Evolutionary conservation across 2,329 filamentous ascomycete species (phyloP).

Genomic region (Calonectria leucothoes): DNA sequence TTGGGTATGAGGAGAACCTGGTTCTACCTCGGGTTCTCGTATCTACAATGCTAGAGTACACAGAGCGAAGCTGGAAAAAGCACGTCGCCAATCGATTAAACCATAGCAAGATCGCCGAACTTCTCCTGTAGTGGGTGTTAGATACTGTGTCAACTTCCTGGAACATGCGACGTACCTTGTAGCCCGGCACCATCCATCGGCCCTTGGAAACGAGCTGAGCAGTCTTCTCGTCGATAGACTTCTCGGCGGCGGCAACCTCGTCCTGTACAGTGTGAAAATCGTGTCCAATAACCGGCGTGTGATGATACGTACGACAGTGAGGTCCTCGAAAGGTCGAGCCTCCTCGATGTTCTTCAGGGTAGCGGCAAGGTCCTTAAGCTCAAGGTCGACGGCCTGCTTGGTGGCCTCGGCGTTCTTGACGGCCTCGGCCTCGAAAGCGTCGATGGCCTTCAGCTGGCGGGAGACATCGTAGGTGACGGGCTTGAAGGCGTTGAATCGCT

Average conservation of each 20-base stretch:
- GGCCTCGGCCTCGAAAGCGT: slow-evolving; percentile 97
- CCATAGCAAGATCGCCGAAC: slow-evolving; percentile 95
- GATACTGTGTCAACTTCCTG: slow-evolving; percentile 36
- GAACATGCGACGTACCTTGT: slow-evolving; percentile 79
- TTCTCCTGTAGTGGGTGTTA: slow-evolving; percentile 81
- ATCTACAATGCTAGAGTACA: slow-evolving; percentile 81
- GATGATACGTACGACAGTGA: slow-evolving; percentile 86
- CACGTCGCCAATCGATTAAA: slow-evolving; percentile 71
- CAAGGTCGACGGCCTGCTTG: slow-evolving; percentile 94
- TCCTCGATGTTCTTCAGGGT: slow-evolving; percentile 98
- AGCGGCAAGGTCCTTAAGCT: slow-evolving; percentile 93
- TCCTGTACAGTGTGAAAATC: slow-evolving; percentile 69
- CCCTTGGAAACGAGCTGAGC: slow-evolving; percentile 95
- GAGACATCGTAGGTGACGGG: slow-evolving; percentile 90
- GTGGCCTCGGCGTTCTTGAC: slow-evolving; percentile 97
- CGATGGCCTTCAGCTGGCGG: slow-evolving; percentile 97
- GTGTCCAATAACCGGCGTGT: slow-evolving; percentile 5
- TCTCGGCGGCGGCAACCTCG: slow-evolving; percentile 92
- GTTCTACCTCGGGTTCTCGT: slow-evolving; percentile 56
- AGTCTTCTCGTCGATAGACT: slow-evolving; percentile 98
- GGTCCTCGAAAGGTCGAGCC: slow-evolving; percentile 93
- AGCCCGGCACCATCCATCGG: slow-evolving; percentile 97
- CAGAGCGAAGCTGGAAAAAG: slow-evolving; percentile 61
- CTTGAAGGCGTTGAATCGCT: slow-evolving; percentile 92
- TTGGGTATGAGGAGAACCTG: slow-evolving; percentile 48